Conservation (phyloP, 345 rosid genomes). For the Salix udensis region DNA sequence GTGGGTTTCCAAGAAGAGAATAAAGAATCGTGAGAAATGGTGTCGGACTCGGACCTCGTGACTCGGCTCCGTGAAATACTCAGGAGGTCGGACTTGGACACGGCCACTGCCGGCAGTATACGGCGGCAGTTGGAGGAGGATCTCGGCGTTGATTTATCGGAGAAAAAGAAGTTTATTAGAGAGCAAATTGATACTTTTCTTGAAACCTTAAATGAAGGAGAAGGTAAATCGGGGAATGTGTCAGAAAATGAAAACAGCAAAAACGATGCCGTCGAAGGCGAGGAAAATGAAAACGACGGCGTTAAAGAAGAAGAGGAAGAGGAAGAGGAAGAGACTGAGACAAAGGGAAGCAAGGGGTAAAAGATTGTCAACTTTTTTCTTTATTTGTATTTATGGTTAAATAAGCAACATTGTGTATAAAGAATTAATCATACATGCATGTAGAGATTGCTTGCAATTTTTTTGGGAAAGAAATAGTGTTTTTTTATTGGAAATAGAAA, state of each 20-base stretch:
- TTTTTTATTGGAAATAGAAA: not conserved
- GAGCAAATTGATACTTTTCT: slow-evolving; percentile 71
- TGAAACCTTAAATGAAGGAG: slow-evolving; percentile 33
- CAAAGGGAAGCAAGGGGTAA: not conserved
- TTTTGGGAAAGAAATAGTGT: not conserved
- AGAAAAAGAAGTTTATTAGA: slow-evolving; percentile 52
- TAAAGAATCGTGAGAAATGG: slow-evolving; percentile 32
- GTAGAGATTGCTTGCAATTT: not conserved
- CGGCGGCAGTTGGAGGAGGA: slow-evolving; percentile 66
- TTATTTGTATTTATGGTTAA: not conserved
- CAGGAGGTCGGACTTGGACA: slow-evolving; percentile 62
- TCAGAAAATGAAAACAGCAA: slow-evolving; percentile 10
- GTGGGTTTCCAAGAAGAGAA: not conserved
- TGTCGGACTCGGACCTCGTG: slow-evolving; percentile 64
- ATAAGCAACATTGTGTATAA: not conserved
- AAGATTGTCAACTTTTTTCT: not conserved
- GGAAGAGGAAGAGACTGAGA: slow-evolving; percentile 16
- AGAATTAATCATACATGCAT: not conserved
- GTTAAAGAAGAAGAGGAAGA: slow-evolving; percentile 18
- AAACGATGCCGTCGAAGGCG: slow-evolving; percentile 29
- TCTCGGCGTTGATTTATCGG: slow-evolving; percentile 60
- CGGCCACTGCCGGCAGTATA: slow-evolving; percentile 63
- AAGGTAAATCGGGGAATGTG: slow-evolving; percentile 18
- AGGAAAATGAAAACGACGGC: slow-evolving; percentile 24
- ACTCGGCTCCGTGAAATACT: slow-evolving; percentile 71